Conservation (phyloP, 345 rosid genomes). For the Boechera stricta region DNA sequence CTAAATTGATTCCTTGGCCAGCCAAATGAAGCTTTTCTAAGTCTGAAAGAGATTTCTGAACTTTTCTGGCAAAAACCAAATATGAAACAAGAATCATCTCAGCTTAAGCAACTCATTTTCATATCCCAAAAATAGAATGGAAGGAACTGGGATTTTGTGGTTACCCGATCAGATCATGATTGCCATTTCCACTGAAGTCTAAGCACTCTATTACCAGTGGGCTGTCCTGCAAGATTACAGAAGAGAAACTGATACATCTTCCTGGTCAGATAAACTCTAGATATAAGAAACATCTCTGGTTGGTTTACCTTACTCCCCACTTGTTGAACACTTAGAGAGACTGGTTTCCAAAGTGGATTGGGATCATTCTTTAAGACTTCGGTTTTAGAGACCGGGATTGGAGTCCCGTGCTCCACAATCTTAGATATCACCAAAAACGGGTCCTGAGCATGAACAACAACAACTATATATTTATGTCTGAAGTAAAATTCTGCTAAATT, state of each 20-base stretch:
- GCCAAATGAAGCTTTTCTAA: conserved; percentile 68
- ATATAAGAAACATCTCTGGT: conserved; percentile 15
- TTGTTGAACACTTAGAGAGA: conserved; percentile 79
- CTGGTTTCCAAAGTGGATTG: conserved; percentile 76
- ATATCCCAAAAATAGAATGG: background rate
- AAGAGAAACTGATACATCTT: conserved; percentile 16
- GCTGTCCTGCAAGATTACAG: conserved; percentile 40
- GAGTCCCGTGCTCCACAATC: conserved; percentile 60
- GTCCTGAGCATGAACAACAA: conserved; percentile 57
- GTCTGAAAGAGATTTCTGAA: conserved; percentile 75
- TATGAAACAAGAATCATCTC: conserved; percentile 41
- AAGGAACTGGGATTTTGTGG: background rate
- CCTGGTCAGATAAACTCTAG: conserved; percentile 12
- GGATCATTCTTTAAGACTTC: conserved; percentile 83
- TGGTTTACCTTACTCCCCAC: conserved; percentile 84
- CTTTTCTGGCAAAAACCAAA: conserved; percentile 58
- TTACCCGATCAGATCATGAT: conserved; percentile 45
- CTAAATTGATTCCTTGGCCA: conserved; percentile 59
- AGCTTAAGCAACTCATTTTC: conserved; percentile 10
- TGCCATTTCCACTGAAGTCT: conserved; percentile 45
- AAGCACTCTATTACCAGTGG: conserved; percentile 48
- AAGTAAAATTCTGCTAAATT: conserved; percentile 7
- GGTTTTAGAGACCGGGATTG: conserved; percentile 86
- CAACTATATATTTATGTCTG: conserved; percentile 11
- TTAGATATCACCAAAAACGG: conserved; percentile 91